Base-by-base conservation (phyloP, 2,329 filamentous ascomycete species). In the Colletotrichum kahawae region DNA sequence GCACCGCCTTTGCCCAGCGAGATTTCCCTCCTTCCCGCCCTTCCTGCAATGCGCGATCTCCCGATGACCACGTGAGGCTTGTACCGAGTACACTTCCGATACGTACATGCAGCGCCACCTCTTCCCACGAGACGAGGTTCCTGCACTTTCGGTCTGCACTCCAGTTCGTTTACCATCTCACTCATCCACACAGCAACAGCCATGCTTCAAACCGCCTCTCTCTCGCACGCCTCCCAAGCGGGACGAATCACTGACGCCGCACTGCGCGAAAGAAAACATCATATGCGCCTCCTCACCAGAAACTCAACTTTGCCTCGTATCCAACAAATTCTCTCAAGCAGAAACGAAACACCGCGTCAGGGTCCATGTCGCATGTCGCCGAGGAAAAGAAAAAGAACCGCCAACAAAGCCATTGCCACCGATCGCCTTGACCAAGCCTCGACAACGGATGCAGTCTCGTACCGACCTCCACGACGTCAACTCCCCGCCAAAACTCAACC, bases 31-130 rank as follows among this genome's bases (percentile, higher is more conserved):
- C 70, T 43, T 75, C 63, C 64, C 69, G 60, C 48, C 70, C 59
- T 60, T 72, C 34, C 72, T 77, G 68, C 75, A 72, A 73, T 73
- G 75, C 66, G 73, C 75, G 73, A 77, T 76, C 73, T 77, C 73
- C 69, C 73, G 69, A 70, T 27, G 48, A 69, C 73, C 75, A 76
- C 73, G 73, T 76, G 73, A 75, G 73, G 13, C 21, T 24, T 29
- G 68, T 62, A 43, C 43, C 24, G 66, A 70, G 33, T 67, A 66
- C 64, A 16, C 31, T 5, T 16, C 13, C 16, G n/a, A 36, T 74
- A 60, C 66, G 27, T 36, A 60, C 66, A 34, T 36, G 64, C 31
- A 21, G 7, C 29, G 51, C 51, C 18, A 31, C 60, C 27, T 29
- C 38, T 38, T 67, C 16, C 33, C 43, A 67, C 31, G 43, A 56